Percentiles rank a stretch among this genome's conserved stretches.
These are phyloP conservation scores for Typha latifolia DNA, from an alignment of 176 grass and related monocot genomes.

Conservation along the genomic window DNA sequence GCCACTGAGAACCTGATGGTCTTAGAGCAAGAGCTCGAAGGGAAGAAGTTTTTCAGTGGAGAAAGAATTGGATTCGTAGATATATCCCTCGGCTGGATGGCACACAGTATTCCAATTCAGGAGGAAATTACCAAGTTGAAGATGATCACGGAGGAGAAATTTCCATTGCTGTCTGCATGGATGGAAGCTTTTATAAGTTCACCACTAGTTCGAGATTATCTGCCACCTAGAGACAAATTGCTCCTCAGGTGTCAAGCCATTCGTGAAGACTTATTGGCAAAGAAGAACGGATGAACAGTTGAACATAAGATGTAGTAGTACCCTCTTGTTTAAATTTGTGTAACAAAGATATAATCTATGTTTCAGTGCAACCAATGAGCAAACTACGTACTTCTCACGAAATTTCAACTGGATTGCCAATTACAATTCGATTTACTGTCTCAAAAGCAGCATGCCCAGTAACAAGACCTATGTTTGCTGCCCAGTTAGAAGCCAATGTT, in stretches of 20 bases:
- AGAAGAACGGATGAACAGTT: conserved; percentile 5
- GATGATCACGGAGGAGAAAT: neutral
- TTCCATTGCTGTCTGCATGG: conserved; percentile 17
- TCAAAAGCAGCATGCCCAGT: too few species aligned
- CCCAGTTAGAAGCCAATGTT: too few species aligned
- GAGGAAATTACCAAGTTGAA: conserved; percentile 26
- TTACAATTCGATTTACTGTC: too few species aligned
- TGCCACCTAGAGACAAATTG: conserved; percentile 25
- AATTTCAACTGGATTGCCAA: too few species aligned
- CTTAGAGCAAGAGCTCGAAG: conserved; percentile 21
- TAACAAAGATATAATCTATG: too few species aligned
- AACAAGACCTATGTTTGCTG: too few species aligned
- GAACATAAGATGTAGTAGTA: neutral
- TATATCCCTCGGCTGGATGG: conserved; percentile 10
- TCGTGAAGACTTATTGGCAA: conserved; percentile 1
- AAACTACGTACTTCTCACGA: too few species aligned
- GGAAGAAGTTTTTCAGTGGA: conserved; percentile 19
- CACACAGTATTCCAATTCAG: conserved; percentile 11
- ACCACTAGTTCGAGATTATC: conserved; percentile 11
- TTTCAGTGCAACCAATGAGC: too few species aligned
- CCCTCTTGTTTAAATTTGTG: too few species aligned
- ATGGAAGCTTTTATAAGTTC: conserved; percentile 24
- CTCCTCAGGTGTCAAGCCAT: conserved; percentile 7
- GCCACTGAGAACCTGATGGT: conserved; percentile 12
- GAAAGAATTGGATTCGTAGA: conserved; percentile 18